Evolutionary conservation across 2,329 filamentous ascomycete species (phyloP), one percentile per base, ranked within the genome.

Genomic region (Neonectria hederae): DNA sequence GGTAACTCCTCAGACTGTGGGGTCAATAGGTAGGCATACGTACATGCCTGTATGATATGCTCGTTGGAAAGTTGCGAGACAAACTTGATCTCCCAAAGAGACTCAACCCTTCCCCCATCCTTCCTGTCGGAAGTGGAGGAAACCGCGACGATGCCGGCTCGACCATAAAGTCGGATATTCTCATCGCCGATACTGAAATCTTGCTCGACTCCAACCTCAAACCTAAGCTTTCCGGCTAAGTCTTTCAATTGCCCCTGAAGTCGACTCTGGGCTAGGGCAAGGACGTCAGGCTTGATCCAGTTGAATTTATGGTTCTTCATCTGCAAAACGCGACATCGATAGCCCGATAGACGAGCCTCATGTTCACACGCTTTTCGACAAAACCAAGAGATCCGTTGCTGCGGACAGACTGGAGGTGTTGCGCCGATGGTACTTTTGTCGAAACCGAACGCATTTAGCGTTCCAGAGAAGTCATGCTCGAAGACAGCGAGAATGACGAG

Each of bases 51-150:
- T 11, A 76, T 45, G 14, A 72, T 53, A 17, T 77, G 69, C 43
- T 74, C 65, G 10, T 69, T 65, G 13, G 70, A 63, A 13, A 77
- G 67, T 7, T 67, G 14, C 4, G 66, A 65, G 5, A 75, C 73
- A 60, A 76, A 76, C 40, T 77, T 77, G 52, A 76, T 71, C 64
- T 76, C 75, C 74, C 74, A 76, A 24, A 76, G 53, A 13, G 63
- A 46, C 17, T 67, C 46, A 17, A 49, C 17, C 13, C 35, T 21
- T 10, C 46, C 19, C 1, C 43, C 55, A 11, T 40, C 10, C 3
- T 58, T 22, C 21, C 13, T n/a, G 35, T 19, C 55, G 1, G 28
- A 22, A 21, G 42, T 11, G 11, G 56, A 22, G 10, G 46, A 32
- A 53, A 32, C 51, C 14, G 19, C 9, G 8, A 70, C 14, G 40